A percentile compares a stretch with the other conserved stretches of the same genome.
Conservation (phyloP, 2,329 filamentous ascomycete genomes). For the Pyrenophora tritici-repentis region DNA sequence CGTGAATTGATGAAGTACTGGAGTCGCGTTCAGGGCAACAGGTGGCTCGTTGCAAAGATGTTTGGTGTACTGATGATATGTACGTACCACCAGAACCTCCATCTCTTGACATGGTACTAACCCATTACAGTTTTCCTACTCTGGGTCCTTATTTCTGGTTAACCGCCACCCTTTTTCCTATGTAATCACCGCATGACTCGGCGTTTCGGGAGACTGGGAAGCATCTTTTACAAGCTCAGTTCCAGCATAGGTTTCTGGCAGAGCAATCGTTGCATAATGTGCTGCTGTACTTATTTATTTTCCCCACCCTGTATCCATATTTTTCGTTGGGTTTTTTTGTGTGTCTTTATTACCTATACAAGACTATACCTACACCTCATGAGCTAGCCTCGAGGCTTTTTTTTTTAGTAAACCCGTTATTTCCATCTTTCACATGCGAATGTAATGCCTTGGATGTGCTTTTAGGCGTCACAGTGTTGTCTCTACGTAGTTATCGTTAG, state of each 20-base stretch:
- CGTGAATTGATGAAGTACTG: constrained; percentile 96
- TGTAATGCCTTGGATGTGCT: no score
- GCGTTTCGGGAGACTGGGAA: constrained; percentile 32
- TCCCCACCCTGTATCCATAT: not conserved
- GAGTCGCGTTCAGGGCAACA: constrained; percentile 89
- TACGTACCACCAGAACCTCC: constrained; percentile 36
- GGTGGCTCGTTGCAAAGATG: constrained; percentile 88
- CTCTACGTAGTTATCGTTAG: no score
- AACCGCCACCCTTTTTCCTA: constrained; percentile 15
- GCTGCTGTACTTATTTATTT: constrained; percentile 16
- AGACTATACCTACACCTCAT: constrained; percentile 1
- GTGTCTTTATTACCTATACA: no score
- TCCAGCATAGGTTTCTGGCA: constrained; percentile 5
- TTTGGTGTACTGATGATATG: constrained; percentile 94
- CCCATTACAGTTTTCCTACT: constrained; percentile 53
- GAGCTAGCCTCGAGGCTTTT: not conserved
- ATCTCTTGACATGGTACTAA: constrained; percentile 23
- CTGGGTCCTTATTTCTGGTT: constrained; percentile 70
- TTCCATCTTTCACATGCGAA: not conserved
- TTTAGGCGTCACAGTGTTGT: no score
- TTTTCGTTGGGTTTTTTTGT: no score
- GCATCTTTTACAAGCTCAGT: constrained; percentile 13
- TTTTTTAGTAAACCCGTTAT: no score
- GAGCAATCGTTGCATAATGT: constrained; percentile 14
- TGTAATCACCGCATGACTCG: constrained; percentile 10